Conservation (phyloP, 164 flowering plant species). For the Brasenia schreberi region DNA sequence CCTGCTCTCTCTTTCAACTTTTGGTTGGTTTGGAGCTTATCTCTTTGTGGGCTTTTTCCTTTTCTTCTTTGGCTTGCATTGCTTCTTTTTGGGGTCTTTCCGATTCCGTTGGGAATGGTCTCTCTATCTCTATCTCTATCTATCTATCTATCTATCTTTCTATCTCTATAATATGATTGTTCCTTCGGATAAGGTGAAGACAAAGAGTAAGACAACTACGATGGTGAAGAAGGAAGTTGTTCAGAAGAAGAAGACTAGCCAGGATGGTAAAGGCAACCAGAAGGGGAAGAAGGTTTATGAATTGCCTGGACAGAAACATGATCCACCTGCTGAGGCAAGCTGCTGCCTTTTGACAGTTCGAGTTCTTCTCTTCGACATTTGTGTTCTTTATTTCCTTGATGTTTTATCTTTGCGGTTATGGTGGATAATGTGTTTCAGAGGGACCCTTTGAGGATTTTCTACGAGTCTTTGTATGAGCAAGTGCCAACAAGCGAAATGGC, state of each 20-base stretch:
- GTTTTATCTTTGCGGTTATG: slow-evolving; percentile 1
- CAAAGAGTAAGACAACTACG: slow-evolving; percentile 10
- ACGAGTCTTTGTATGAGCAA: slow-evolving; percentile 63
- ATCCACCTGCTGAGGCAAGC: slow-evolving; percentile 74
- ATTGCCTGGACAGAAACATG: slow-evolving; percentile 94
- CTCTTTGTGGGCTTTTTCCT: not conserved
- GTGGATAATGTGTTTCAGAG: slow-evolving; percentile 43
- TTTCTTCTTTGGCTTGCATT: not conserved
- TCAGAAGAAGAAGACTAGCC: slow-evolving; percentile 8
- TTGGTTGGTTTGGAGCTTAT: too few species aligned
- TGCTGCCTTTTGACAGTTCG: not conserved
- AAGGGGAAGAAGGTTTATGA: slow-evolving; percentile 65
- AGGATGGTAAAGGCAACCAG: slow-evolving; percentile 24
- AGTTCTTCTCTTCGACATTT: not conserved
- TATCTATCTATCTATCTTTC: too few species aligned
- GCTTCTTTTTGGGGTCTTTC: not conserved
- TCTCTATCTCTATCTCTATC: too few species aligned
- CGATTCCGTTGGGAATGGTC: not conserved
- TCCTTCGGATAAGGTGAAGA: not conserved
- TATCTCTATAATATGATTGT: not conserved
- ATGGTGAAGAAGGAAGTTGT: slow-evolving; percentile 11
- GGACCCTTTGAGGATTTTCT: slow-evolving; percentile 86
- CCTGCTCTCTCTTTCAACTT: not conserved
- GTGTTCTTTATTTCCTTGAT: not conserved
- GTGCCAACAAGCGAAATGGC: slow-evolving; percentile 83